Evolutionary conservation across 306 rosid species (phyloP), one percentile per base, ranked within the genome.

Genomic region (Arachis hypogaea): DNA sequence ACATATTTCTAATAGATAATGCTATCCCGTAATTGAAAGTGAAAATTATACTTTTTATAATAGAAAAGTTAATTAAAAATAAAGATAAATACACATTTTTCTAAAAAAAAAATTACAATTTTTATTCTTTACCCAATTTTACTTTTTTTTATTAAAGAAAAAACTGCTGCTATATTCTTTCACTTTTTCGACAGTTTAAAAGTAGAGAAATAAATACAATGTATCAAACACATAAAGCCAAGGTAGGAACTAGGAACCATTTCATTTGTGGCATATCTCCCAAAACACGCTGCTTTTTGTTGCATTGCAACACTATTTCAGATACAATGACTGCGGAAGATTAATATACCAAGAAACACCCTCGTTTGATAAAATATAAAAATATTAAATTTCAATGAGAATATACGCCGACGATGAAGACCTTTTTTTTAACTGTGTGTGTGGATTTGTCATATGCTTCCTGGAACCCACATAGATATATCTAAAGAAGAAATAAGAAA

Each of bases 191-290:
- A 42, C 29, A 69, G 41, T 73, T 79, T 40, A 51, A 38, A 71
- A 74, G 52, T 51, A 49, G 16, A 54, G 76, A 64, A 77, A 59
- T 61, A 63, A 54, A 18, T 33, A 33, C 71, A 47, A 49, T 47
- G 84, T 56, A 82, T 63, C 67, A 8, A 8, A 12, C 9, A 55
- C 16, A 1, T 29, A 7, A 82, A 4, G 84, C 71, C 82, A 82
- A 85, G 42, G 60, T 54, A 5, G 47, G 59, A 80, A 75, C 74
- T 54, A 5, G 47, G 59, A 80, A 75, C 74, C 75, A 49, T 45
- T 68, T 52, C 9, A 47, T 56, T 62, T 55, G 18, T 70, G 50
- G 40, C 30, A 4, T 61, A 29, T 33, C n/a, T 30, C 68, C 50
- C 41, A 22, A 66, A 75, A 59, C 59, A 66, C 64, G 50, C 61